These are phyloP conservation scores for Rheum nobile DNA, from an alignment of 148 eudicot species.

Conservation along the genomic window DNA sequence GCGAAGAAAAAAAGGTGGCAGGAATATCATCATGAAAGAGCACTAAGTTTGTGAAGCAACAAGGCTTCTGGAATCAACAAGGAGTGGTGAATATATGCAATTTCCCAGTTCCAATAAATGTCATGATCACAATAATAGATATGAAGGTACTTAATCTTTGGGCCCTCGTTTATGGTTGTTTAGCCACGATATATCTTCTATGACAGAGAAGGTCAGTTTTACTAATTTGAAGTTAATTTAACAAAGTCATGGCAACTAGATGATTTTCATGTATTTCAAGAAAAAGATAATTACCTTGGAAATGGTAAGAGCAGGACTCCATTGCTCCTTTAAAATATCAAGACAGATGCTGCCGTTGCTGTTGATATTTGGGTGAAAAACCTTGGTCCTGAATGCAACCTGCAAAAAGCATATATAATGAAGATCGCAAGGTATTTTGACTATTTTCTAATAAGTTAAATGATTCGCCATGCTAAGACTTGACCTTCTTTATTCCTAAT, in stretches of 20 bases:
- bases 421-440: background rate
- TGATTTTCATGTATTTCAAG: background rate
- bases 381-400: conserved; percentile 39
- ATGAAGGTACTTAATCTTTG: background rate
- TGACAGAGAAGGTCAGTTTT: background rate
- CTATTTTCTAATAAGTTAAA: background rate
- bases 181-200: background rate
- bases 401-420: background rate
- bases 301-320: conserved; percentile 58
- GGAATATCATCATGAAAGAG: background rate
- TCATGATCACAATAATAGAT: background rate
- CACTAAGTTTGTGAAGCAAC: background rate
- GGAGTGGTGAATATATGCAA: background rate
- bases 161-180: background rate
- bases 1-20: background rate
- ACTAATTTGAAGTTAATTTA: background rate
- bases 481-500: no score
- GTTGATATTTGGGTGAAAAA: conserved; percentile 47
- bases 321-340: conserved; percentile 54
- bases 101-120: background rate
- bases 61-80: background rate
- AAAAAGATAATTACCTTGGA: conserved; percentile 29
- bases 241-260: background rate
- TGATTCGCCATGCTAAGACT: no score
- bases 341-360: conserved; percentile 53